phyloP scores from a whole-genome alignment of 2,329 filamentous ascomycete genomes.

The Magnaporthiopsis incrustans region DNA sequence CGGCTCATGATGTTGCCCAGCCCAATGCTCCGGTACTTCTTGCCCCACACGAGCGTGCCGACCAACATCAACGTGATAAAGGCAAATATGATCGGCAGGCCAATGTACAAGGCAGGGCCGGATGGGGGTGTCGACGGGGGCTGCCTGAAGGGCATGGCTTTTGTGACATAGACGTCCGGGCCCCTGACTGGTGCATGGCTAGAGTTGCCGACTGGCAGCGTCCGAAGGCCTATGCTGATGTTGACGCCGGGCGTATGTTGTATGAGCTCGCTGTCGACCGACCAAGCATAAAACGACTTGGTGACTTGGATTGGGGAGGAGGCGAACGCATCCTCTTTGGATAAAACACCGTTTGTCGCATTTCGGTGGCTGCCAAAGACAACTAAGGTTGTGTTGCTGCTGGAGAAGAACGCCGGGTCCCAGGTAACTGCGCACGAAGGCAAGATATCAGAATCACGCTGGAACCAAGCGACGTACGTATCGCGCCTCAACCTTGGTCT shows the following conservation, averaged over 20 bases:
- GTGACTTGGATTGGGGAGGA: slow-evolving; percentile 27
- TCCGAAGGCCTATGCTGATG: slow-evolving; percentile 38
- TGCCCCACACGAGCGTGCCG: slow-evolving; percentile 50
- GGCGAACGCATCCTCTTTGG: slow-evolving; percentile 22
- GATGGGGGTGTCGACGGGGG: slow-evolving; percentile 23
- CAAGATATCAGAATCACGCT: neutral
- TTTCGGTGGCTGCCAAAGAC: slow-evolving; percentile 32
- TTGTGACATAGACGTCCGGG: slow-evolving; percentile 34
- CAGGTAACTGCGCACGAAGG: slow-evolving; percentile 39
- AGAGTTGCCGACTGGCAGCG: slow-evolving; percentile 23
- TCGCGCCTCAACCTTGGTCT: neutral
- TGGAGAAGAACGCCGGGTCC: slow-evolving; percentile 44
- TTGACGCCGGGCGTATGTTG: slow-evolving; percentile 31
- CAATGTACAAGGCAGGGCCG: slow-evolving; percentile 40
- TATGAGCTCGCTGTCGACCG: slow-evolving; percentile 30
- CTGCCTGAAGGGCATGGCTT: slow-evolving; percentile 23
- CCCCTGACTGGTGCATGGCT: slow-evolving; percentile 26
- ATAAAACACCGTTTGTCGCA: slow-evolving; percentile 21
- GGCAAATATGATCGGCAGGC: slow-evolving; percentile 41
- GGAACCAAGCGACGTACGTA: neutral
- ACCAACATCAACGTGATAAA: slow-evolving; percentile 39
- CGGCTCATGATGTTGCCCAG: slow-evolving; percentile 46
- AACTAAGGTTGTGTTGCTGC: slow-evolving; percentile 29
- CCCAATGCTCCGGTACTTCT: slow-evolving; percentile 38
- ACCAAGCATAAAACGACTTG: slow-evolving; percentile 41